Conservation (phyloP, 1,284 basidiomycete genomes). For the Melampsora larici-populina region DNA sequence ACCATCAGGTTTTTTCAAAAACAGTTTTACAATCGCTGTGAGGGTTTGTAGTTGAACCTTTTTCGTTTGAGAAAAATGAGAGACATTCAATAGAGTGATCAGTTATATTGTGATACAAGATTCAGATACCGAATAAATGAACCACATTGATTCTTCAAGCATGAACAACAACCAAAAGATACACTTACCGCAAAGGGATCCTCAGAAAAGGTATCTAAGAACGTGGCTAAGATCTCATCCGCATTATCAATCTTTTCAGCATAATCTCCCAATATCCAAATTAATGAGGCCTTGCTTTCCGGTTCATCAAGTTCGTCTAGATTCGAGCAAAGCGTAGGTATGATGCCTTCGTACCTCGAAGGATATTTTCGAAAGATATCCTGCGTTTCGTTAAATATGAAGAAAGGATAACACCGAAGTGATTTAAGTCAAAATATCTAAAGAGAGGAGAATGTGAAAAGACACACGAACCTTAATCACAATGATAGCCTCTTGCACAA, state of each 20-base stretch:
- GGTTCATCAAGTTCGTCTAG: constrained; percentile 90
- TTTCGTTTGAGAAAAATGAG: neutral
- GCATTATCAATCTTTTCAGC: constrained; percentile 93
- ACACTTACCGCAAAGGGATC: constrained; percentile 74
- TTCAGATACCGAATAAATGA: neutral
- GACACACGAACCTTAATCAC: constrained; percentile 67
- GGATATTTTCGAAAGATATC: constrained; percentile 98
- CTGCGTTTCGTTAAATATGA: constrained; percentile 42
- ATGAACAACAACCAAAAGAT: constrained; percentile 35
- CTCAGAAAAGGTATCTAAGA: constrained; percentile 85
- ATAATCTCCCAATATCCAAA: constrained; percentile 98
- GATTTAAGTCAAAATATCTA: neutral
- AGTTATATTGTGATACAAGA: neutral
- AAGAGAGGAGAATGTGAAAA: neutral
- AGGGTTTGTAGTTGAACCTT: constrained; percentile 93
- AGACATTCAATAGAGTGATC: neutral
- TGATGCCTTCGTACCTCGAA: constrained; percentile 91
- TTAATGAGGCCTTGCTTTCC: constrained; percentile 91
- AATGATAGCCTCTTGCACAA: constrained; percentile 94
- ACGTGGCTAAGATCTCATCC: constrained; percentile 88
- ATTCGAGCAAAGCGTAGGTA: constrained; percentile 88
- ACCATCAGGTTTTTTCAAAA: constrained; percentile 87
- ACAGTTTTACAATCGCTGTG: constrained; percentile 93
- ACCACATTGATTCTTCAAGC: neutral
- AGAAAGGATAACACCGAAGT: neutral